Evolutionary conservation across 805 yeast species (phyloP).

Genomic region (Schwanniomyces pseudopolymorphus): DNA sequence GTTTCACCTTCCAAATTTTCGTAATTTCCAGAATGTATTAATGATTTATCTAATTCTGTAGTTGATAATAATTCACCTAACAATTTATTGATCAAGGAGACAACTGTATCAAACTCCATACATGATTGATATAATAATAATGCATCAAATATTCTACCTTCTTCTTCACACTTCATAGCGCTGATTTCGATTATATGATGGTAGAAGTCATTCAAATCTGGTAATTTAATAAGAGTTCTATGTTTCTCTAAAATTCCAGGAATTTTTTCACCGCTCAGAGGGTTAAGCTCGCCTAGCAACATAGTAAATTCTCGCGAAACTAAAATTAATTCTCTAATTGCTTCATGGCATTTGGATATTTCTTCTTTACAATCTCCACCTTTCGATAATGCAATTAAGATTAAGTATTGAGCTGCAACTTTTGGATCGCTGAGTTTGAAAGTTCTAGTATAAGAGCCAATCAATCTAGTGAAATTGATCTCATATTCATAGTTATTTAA

Average conservation of each 20-base stretch:
- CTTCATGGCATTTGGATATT: constrained; percentile 64
- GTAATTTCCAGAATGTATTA: constrained; percentile 43
- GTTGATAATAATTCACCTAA: constrained; percentile 76
- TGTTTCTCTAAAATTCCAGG: constrained; percentile 86
- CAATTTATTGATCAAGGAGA: constrained; percentile 68
- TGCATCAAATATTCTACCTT: constrained; percentile 85
- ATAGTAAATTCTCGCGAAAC: constrained; percentile 82
- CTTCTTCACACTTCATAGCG: constrained; percentile 85
- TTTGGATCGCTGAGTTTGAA: constrained; percentile 86
- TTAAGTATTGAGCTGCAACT: constrained; percentile 87
- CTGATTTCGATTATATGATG: constrained; percentile 77
- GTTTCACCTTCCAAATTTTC: constrained; percentile 34
- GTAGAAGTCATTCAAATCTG: constrained; percentile 59
- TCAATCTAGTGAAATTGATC: constrained; percentile 56
- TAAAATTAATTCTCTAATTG: constrained; percentile 78
- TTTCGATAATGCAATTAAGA: constrained; percentile 58
- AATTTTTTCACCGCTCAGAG: constrained; percentile 63
- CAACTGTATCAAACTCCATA: constrained; percentile 82
- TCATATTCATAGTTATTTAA: constrained; percentile 32
- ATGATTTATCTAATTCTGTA: constrained; percentile 64
- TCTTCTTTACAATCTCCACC: constrained; percentile 43
- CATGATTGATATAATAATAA: constrained; percentile 82
- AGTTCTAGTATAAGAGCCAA: constrained; percentile 79
- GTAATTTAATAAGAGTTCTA: constrained; percentile 59
- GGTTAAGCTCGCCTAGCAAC: constrained; percentile 79